These are phyloP conservation scores for Rosa persica DNA, from an alignment of 306 rosid species.

Conservation along the genomic window DNA sequence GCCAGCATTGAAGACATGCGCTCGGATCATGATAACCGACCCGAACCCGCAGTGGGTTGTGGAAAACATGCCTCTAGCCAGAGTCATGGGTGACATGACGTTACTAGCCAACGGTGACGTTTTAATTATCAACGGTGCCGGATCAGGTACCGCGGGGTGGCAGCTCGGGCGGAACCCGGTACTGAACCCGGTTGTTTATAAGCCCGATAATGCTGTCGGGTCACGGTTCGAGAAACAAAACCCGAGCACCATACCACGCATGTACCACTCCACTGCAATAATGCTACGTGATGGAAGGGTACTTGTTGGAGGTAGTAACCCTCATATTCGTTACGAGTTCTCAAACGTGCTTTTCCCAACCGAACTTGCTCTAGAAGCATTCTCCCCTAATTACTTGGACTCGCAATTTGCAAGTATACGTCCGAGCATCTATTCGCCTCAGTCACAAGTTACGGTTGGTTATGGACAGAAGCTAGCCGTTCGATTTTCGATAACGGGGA, in stretches of 20 bases:
- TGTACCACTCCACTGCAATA: constrained; percentile 70
- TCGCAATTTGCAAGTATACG: constrained; percentile 12
- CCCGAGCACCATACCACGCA: constrained; percentile 36
- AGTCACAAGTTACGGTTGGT: constrained; percentile 8
- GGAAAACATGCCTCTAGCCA: constrained; percentile 59
- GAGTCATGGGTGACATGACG: constrained; percentile 67
- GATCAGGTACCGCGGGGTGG: constrained; percentile 60
- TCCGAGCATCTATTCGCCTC: constrained; percentile 29
- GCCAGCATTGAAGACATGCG: constrained; percentile 50
- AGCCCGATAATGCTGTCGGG: constrained; percentile 23
- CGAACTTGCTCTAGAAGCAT: constrained; percentile 43
- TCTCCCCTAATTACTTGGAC: constrained; percentile 39
- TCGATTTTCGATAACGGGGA: constrained; percentile 22
- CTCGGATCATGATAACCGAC: constrained; percentile 59
- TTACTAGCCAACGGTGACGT: constrained; percentile 67
- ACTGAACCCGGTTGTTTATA: constrained; percentile 45
- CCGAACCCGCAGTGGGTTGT: constrained; percentile 50
- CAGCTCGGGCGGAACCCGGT: constrained; percentile 42
- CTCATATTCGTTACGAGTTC: constrained; percentile 47
- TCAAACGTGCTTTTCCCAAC: constrained; percentile 42
- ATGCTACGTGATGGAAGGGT: constrained; percentile 69
- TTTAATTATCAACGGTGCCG: constrained; percentile 55
- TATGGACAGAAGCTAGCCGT: constrained; percentile 25
- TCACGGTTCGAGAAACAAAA: constrained; percentile 47
- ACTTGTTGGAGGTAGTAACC: constrained; percentile 70